Conservation (phyloP, 1,284 basidiomycete genomes). For the Phenoliferia sp. region DNA sequence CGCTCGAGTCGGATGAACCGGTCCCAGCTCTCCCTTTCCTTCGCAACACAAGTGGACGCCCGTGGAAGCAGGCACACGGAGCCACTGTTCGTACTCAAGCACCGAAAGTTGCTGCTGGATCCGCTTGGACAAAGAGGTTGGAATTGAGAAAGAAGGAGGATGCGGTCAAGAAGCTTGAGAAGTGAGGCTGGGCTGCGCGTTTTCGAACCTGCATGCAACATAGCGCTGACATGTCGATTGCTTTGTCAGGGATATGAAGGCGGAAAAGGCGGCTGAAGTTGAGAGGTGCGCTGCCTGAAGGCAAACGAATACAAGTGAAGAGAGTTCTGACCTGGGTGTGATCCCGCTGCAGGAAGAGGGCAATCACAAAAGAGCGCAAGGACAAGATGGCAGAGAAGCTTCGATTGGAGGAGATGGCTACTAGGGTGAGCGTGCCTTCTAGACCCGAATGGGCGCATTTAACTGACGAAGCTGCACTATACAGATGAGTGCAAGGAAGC, state of each 20-base stretch:
- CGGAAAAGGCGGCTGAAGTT: conserved; percentile 29
- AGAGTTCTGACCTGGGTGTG: too few relatives aligned
- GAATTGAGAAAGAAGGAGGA: conserved; percentile 28
- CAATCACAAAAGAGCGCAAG: conserved; percentile 27
- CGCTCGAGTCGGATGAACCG: not conserved
- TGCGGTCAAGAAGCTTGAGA: conserved; percentile 32
- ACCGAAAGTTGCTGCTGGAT: conserved; percentile 14
- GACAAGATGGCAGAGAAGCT: conserved; percentile 33
- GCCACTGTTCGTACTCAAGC: conserved; percentile 24
- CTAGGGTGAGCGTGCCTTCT: conserved; percentile 18
- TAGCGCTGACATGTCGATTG: not conserved
- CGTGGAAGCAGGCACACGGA: conserved; percentile 25
- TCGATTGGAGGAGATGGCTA: conserved; percentile 33
- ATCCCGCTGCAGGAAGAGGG: conserved; percentile 24
- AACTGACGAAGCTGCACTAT: not conserved
- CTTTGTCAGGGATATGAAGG: conserved; percentile 32
- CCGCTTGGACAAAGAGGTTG: conserved; percentile 25
- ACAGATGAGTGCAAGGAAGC: conserved; percentile 37
- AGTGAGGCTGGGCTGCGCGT: conserved; percentile 9
- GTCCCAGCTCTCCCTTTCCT: conserved; percentile 13
- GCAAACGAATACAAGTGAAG: too few relatives aligned
- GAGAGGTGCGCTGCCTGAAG: conserved; percentile 25
- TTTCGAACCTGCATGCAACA: not conserved
- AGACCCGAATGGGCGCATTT: too few relatives aligned
- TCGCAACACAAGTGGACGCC: conserved; percentile 10